Percentiles rank a stretch among this genome's conserved stretches.
Conservation (phyloP, 441 rosid species). For the Theobroma grandiflorum region DNA sequence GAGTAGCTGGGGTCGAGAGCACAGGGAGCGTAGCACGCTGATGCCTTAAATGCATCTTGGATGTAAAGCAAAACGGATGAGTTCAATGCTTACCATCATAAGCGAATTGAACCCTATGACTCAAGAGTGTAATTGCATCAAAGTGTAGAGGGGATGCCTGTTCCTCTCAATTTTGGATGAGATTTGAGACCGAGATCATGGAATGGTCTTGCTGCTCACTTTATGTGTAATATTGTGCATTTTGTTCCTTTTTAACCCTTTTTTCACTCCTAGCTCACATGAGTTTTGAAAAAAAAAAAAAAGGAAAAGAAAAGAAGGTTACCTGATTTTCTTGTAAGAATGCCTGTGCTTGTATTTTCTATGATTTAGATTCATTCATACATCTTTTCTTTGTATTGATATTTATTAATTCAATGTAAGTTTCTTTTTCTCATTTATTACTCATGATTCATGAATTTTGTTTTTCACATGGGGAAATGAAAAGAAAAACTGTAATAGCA, state of each 20-base stretch:
- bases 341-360: constrained; percentile 21
- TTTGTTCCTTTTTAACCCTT: neutral
- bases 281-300: constrained; percentile 16
- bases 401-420: constrained; percentile 16
- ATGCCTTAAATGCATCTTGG: constrained; percentile 42
- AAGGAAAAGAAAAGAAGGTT: neutral
- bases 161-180: constrained; percentile 21
- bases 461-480: neutral
- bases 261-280: constrained; percentile 13
- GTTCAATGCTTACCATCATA: neutral
- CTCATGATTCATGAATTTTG: neutral
- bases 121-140: neutral
- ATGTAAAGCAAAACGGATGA: constrained; percentile 6
- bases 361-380: neutral
- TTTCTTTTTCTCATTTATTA: neutral
- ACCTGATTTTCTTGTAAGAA: constrained; percentile 19
- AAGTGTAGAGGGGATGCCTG: constrained; percentile 3
- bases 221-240: constrained; percentile 21
- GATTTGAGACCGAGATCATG: constrained; percentile 21
- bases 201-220: constrained; percentile 22
- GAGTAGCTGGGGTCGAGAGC: constrained; percentile 76
- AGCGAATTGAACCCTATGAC: neutral
- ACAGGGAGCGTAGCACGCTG: constrained; percentile 42
- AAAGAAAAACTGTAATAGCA: no score
- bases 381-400: constrained; percentile 24